A percentile compares a stretch with the other conserved stretches of the same genome.
Evolutionary conservation across 1,284 basidiomycete species (phyloP).

Genomic region (Malassezia dermatis): DNA sequence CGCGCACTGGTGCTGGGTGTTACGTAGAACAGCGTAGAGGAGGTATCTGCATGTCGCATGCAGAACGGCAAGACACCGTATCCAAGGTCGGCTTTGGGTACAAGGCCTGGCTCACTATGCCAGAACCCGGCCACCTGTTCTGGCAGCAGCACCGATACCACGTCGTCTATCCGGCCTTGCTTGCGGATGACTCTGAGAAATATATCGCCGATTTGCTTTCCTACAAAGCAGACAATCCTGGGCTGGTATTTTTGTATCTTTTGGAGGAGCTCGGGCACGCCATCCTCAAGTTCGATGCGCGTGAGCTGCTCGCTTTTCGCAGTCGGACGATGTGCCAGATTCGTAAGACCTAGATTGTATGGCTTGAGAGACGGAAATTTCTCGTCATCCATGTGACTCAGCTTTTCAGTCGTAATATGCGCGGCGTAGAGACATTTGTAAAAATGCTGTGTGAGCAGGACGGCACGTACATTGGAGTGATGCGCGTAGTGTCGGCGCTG

Average conservation of each 20-base stretch:
- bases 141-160: background rate
- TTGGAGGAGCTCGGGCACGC: conserved; percentile 6
- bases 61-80: conserved; percentile 12
- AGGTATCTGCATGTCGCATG: background rate
- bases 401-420: background rate
- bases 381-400: background rate
- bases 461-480: conserved; percentile 5
- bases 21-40: conserved; percentile 26
- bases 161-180: background rate
- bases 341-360: conserved; percentile 8
- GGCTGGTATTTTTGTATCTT: conserved; percentile 8
- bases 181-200: conserved; percentile 1
- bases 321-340: conserved; percentile 12
- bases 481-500: conserved; percentile 16
- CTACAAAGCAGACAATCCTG: conserved; percentile 13
- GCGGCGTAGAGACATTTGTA: conserved; percentile 9
- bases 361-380: conserved; percentile 2
- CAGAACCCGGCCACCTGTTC: conserved; percentile 8
- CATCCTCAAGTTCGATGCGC: background rate
- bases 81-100: conserved; percentile 1
- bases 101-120: background rate
- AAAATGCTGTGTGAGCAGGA: conserved; percentile 1
- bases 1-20: conserved; percentile 35
- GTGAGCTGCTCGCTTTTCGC: conserved; percentile 11
- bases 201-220: conserved; percentile 11